Percentiles rank a stretch among this genome's conserved stretches.
Evolutionary conservation across 768 basidiomycete genomes (phyloP).

Genomic region (Leccinum disarticulatum): DNA sequence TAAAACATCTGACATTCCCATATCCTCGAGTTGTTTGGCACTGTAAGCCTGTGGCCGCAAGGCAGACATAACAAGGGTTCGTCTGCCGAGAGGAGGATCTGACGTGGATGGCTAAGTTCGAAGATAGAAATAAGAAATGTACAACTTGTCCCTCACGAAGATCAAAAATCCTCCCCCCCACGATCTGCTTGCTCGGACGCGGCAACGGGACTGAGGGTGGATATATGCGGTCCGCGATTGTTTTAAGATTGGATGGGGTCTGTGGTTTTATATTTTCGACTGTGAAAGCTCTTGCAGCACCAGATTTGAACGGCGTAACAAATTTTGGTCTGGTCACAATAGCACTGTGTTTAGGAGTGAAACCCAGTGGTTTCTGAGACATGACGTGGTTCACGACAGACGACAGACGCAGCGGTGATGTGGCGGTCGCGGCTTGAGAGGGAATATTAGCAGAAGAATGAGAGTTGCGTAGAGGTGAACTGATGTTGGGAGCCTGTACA

Average conservation of each 20-base stretch:
- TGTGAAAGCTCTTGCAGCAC: constrained; percentile 25
- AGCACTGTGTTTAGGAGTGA: constrained; percentile 25
- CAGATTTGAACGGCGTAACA: constrained; percentile 61
- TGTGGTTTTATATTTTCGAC: constrained; percentile 2
- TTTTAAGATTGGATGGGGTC: constrained; percentile 1
- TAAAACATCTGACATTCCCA: constrained; percentile 49
- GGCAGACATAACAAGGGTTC: constrained; percentile 48
- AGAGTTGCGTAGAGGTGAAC: constrained; percentile 16
- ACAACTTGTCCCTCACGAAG: constrained; percentile 40
- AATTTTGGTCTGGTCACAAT: constrained; percentile 43
- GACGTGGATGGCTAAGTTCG: constrained; percentile 2
- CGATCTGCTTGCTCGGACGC: constrained; percentile 10
- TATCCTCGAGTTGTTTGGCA: constrained; percentile 42
- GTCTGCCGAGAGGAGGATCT: constrained; percentile 40
- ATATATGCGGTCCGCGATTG: constrained; percentile 19
- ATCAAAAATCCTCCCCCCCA: constrained; percentile 34
- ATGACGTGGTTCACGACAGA: constrained; percentile 13
- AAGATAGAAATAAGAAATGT: neutral
- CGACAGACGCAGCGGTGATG: constrained; percentile 39
- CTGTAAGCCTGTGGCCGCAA: constrained; percentile 50
- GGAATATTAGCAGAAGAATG: constrained; percentile 4
- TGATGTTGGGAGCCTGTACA: constrained; percentile 32
- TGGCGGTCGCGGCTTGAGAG: constrained; percentile 17
- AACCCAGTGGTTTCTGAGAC: constrained; percentile 24
- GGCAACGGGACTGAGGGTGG: constrained; percentile 19